A percentile compares a stretch with the other conserved stretches of the same genome.
These are phyloP conservation scores for Russula olivacea DNA, from an alignment of 768 basidiomycete genomes.

Conservation along the genomic window DNA sequence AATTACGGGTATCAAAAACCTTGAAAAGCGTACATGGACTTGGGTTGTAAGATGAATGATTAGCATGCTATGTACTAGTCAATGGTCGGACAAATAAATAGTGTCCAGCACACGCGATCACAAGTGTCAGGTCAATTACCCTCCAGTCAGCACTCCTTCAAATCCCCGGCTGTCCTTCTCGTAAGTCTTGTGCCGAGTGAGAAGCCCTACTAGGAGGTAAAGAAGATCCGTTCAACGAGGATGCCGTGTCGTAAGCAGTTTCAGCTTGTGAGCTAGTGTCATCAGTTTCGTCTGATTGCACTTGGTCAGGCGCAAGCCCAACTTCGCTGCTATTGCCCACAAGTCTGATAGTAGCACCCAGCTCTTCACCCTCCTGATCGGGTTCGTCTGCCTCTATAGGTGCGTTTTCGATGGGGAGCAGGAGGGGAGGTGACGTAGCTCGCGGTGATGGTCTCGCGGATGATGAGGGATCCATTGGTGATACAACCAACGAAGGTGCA, in stretches of 20 bases:
- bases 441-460: slow-evolving; percentile 18
- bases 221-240: background rate
- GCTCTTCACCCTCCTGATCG: background rate
- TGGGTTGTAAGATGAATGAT: slow-evolving; percentile 20
- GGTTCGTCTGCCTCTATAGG: background rate
- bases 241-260: background rate
- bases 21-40: slow-evolving; percentile 18
- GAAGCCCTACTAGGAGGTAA: slow-evolving; percentile 16
- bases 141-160: slow-evolving; percentile 36
- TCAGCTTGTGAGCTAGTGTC: background rate
- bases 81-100: slow-evolving; percentile 20
- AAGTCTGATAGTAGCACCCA: slow-evolving; percentile 7
- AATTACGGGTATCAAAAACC: slow-evolving; percentile 22
- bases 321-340: slow-evolving; percentile 5
- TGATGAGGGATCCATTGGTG: slow-evolving; percentile 34
- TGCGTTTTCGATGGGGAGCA: slow-evolving; percentile 1
- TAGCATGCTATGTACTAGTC: slow-evolving; percentile 24
- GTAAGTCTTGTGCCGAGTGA: slow-evolving; percentile 37
- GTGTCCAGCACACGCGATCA: slow-evolving; percentile 24
- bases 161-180: slow-evolving; percentile 47
- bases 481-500: slow-evolving; percentile 33
- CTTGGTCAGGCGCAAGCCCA: background rate
- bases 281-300: slow-evolving; percentile 1
- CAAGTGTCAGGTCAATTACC: slow-evolving; percentile 8
- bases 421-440: background rate